Base-by-base conservation (phyloP, 768 basidiomycete genomes). In the Mycena capillaripes region DNA sequence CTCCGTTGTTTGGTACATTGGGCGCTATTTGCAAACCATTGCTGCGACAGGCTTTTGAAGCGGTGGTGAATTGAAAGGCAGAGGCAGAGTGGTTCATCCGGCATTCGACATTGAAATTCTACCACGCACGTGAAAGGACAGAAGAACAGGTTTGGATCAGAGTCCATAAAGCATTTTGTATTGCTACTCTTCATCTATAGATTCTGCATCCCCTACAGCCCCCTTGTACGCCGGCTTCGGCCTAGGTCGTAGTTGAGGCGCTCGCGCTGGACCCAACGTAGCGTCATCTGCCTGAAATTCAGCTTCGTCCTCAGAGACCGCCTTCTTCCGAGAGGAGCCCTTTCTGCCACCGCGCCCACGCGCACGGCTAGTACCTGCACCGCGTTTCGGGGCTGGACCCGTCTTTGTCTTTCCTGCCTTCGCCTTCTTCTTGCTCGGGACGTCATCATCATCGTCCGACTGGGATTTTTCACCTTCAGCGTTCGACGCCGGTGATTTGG, bases 241-340 rank as follows among this genome's bases (percentile, higher is more conserved):
- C 42, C 86, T 81, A 23, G 86, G 86, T 23, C 88, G 85, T 40
- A 88, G 71, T 34, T 80, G 79, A 0, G n/a, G n/a, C 6, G 75
- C 77, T 29, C 80, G 77, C 17, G 80, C 80, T 36, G 64, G 68
- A 11, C 77, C 80, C 34, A 72, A 73, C 38, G 75, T 79, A n/a
- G n/a, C n/a, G n/a, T n/a, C n/a, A 36, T 78, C 82, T 48, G 74
- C 73, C 8, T 72, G 74, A 57, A 75, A 78, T 56, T 78, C 80
- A 25, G 80, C 80, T 76, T 77, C 66, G 70, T 80, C 78, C 59
- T 71, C 70, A 29, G 44, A 63, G 40, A 46, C 78, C 56, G 70
- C 64, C 2, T 30, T 71, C 52, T 69, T 69, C 21, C 76, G 71
- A 60, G 65, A 73, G 55, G 77, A 36, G 21, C 76, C 60, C 57